Evolutionary conservation across 2,329 filamentous ascomycete genomes (phyloP), one percentile per base, ranked within the genome.

Genomic region (Massarina eburnea): DNA sequence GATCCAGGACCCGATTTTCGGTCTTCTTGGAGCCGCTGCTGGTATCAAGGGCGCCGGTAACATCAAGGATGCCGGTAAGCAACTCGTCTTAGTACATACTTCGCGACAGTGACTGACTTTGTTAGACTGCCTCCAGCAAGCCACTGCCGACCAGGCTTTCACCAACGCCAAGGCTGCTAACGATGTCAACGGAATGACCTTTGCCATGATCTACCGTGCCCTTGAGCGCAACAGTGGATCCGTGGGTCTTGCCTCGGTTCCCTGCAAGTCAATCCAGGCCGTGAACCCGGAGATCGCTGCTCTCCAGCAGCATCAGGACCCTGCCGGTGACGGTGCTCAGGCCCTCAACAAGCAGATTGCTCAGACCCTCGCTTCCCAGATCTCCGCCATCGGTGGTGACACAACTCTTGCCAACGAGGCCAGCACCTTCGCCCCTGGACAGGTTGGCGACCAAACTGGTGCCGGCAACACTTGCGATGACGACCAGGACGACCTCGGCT

Each of bases 231-330:
- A 85, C 71, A 85, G 81, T 20, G 78, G 71, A 39, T 57, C 61
- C 9, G 81, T 85, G 49, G 83, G 82, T 39, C 67, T 74, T 35
- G 76, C 75, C n/a, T 83, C 79, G 37, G 79, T 76, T 24, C 67
- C 77, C 39, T 88, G 84, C 72, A 76, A 68, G 32, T 71, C 68
- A 64, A 81, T 77, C 54, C 36, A 68, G 32, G 80, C 84, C 14
- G 73, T 75, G 46, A 88, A 88, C 70, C 77, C 83, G 2, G 83
- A 87, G 71, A 85, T 88, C 58, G 79, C 76, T 21, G 81, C 81
- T 34, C 64, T 88, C 48, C 70, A 74, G 43, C 82, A 85, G 68
- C 84, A 87, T 68, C 83, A 88, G 52, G 84, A 88, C 63, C 82
- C 84, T 21, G 84, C 84, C 17, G 80, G 80, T 1, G 61, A 74